These are phyloP conservation scores for Tausonia pullulans DNA, from an alignment of 1,284 basidiomycete species.

Conservation along the genomic window DNA sequence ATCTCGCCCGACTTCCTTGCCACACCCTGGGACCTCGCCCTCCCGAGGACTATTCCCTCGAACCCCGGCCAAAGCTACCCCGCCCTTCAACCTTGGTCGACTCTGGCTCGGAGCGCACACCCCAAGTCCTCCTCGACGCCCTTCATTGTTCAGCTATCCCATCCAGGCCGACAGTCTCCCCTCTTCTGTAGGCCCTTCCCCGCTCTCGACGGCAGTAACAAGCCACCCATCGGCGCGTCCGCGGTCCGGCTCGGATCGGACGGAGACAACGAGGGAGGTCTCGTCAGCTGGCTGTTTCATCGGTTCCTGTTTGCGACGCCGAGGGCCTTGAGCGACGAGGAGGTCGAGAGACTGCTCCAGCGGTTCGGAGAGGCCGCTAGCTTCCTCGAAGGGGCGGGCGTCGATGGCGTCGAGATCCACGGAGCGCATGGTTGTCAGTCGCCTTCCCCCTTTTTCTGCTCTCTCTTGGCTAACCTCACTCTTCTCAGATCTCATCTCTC, in stretches of 20 bases:
- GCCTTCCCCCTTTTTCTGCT: constrained; percentile 21
- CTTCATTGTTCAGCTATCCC: constrained; percentile 64
- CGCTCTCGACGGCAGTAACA: constrained; percentile 5
- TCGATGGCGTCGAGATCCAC: constrained; percentile 83
- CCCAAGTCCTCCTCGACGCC: constrained; percentile 24
- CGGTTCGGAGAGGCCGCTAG: constrained; percentile 60
- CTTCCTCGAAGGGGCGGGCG: constrained; percentile 58
- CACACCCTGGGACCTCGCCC: constrained; percentile 64
- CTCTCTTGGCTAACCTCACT: constrained; percentile 26
- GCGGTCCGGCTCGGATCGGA: constrained; percentile 37
- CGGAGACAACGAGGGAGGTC: constrained; percentile 34
- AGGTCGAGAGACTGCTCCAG: constrained; percentile 52
- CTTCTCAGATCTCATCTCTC: constrained; percentile 26
- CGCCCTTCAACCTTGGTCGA: constrained; percentile 26
- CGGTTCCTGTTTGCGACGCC: constrained; percentile 53
- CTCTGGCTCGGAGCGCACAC: constrained; percentile 41
- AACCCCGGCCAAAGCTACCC: constrained; percentile 24
- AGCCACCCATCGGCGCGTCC: constrained; percentile 18
- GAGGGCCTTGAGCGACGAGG: constrained; percentile 45
- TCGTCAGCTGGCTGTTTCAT: constrained; percentile 41
- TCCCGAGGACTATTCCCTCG: constrained; percentile 37
- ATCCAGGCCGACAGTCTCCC: constrained; percentile 74
- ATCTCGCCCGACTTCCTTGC: constrained; percentile 60
- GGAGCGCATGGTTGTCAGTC: constrained; percentile 65
- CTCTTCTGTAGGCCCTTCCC: constrained; percentile 54